phyloP scores from a whole-genome alignment of 495 filamentous ascomycete species.

The Tetracladium setigerum region DNA sequence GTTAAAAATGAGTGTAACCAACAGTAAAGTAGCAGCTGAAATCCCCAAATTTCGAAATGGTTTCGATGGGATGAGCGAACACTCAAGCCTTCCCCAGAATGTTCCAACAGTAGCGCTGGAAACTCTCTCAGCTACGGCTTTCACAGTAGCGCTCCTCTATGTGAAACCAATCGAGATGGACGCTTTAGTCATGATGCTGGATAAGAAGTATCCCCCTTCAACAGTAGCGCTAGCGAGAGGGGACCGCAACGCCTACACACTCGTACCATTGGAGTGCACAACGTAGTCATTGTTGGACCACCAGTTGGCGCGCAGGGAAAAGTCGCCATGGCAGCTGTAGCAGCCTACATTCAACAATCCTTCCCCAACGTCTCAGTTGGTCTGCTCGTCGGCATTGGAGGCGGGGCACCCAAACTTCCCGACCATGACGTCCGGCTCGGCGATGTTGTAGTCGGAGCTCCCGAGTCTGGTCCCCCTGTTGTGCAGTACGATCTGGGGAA shows the following conservation, averaged over 20 bases:
- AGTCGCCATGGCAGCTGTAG: not conserved
- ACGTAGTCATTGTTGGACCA: constrained; percentile 9
- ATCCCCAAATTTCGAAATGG: too few species aligned
- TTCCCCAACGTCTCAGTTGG: constrained; percentile 14
- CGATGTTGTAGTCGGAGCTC: constrained; percentile 5
- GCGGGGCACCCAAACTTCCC: constrained; percentile 18
- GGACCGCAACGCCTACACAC: constrained; percentile 23
- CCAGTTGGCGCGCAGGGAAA: not conserved
- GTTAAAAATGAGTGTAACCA: too few species aligned
- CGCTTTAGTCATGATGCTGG: too few species aligned
- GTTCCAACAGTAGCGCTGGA: too few species aligned
- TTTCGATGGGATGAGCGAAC: too few species aligned
- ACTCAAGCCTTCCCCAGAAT: too few species aligned
- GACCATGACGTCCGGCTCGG: constrained; percentile 22
- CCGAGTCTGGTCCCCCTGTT: not conserved
- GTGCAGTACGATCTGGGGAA: constrained; percentile 4
- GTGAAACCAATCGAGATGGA: too few species aligned
- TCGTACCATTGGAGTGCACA: constrained; percentile 14
- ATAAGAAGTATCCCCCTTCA: too few species aligned
- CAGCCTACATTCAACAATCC: not conserved
- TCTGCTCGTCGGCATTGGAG: constrained; percentile 26
- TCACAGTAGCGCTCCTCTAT: too few species aligned
- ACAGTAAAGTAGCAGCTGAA: too few species aligned
- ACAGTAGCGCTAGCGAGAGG: constrained; percentile 10
- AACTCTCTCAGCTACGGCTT: too few species aligned